These are phyloP conservation scores for Pleurozium schreberi DNA, from an alignment of 225 moss, liverwort and hornwort species.

Conservation along the genomic window DNA sequence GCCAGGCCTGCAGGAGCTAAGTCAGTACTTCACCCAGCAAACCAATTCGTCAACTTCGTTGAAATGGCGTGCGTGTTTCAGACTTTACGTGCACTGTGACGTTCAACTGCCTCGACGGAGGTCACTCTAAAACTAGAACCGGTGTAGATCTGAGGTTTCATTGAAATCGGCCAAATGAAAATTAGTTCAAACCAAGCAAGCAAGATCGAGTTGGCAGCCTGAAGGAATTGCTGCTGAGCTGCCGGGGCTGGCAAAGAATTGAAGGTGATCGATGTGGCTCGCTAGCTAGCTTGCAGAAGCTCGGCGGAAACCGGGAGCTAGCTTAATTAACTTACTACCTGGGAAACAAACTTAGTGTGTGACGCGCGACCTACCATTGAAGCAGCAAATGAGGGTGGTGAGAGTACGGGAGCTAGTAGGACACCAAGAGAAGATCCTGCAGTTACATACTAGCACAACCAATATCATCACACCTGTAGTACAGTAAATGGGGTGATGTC, in stretches of 20 bases:
- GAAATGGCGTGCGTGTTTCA: not conserved
- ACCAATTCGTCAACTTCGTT: not conserved
- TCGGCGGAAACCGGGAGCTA: not conserved
- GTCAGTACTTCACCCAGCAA: not conserved
- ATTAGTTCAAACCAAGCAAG: not conserved
- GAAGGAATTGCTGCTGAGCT: not conserved
- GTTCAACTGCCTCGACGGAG: not conserved
- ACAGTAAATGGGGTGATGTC: slow-evolving; percentile 5
- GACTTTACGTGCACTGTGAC: not conserved
- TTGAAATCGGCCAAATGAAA: too few species aligned
- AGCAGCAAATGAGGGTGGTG: not conserved
- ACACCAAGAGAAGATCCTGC: slow-evolving; percentile 10
- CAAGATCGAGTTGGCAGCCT: not conserved
- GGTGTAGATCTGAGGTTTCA: not conserved
- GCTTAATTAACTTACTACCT: too few species aligned
- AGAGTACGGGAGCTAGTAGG: not conserved
- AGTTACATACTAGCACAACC: not conserved
- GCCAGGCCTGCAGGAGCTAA: not conserved
- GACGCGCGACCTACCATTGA: not conserved
- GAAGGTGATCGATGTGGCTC: not conserved
- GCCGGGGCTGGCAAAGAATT: too few species aligned
- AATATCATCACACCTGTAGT: not conserved
- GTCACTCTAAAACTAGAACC: not conserved
- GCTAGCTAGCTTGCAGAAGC: too few species aligned
- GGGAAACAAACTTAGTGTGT: not conserved